Evolutionary conservation across 2,329 filamentous ascomycete genomes (phyloP).

Genomic region (Fusarium tricinctum): DNA sequence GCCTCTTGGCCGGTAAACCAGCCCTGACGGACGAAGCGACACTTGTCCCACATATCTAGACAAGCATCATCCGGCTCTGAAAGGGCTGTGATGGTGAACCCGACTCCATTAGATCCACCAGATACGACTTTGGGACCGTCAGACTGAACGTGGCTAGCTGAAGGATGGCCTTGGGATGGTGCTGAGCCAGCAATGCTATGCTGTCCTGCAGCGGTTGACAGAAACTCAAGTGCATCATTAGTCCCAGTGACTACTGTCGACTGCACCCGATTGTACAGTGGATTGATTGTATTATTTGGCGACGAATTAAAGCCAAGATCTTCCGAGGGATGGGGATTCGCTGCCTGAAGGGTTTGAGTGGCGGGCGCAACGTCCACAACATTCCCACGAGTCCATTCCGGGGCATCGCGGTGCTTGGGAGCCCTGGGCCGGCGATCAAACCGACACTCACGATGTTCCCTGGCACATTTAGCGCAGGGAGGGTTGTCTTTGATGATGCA

Average conservation of each 20-base stretch:
- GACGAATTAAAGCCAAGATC: background rate
- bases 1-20: conserved; percentile 49
- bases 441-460: conserved; percentile 34
- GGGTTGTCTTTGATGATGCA: conserved; percentile 39
- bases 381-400: conserved; percentile 21
- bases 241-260: conserved; percentile 34
- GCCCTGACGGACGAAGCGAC: conserved; percentile 46
- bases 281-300: conserved; percentile 1
- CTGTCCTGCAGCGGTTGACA: conserved; percentile 29
- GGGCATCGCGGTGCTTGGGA: conserved; percentile 27
- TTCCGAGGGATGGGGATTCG: background rate
- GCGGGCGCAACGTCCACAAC: too few relatives aligned
- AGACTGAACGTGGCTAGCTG: background rate
- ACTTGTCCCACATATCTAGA: conserved; percentile 47
- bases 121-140: conserved; percentile 10
- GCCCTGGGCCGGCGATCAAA: conserved; percentile 30
- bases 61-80: conserved; percentile 40
- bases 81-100: conserved; percentile 25
- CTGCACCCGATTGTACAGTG: conserved; percentile 28
- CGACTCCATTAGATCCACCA: conserved; percentile 14
- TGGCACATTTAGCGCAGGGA: conserved; percentile 34
- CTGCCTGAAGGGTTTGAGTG: too few relatives aligned
- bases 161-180: conserved; percentile 7
- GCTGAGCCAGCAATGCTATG: conserved; percentile 20
- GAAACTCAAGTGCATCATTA: conserved; percentile 36